Evolutionary conservation across 1,139 yeast species (phyloP).

Genomic region (Pichia terricola): DNA sequence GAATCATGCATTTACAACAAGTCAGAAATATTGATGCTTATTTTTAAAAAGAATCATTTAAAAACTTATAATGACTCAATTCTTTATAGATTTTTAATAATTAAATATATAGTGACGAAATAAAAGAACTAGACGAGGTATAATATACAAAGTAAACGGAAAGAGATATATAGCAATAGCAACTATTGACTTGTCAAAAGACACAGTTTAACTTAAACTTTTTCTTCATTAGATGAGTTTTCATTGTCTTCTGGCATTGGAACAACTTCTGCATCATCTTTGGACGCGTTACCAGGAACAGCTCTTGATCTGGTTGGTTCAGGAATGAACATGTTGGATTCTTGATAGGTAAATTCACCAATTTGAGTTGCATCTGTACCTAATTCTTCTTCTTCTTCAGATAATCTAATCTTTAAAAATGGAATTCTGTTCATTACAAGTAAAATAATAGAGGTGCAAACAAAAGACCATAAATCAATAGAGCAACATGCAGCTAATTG

Average conservation of each 20-base stretch:
- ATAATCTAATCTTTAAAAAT: slow-evolving; percentile 69
- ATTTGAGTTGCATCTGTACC: slow-evolving; percentile 88
- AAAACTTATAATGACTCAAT: too few relatives aligned
- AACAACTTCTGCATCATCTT: slow-evolving; percentile 21
- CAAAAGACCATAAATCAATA: slow-evolving; percentile 73
- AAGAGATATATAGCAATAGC: too few relatives aligned
- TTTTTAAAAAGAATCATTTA: too few relatives aligned
- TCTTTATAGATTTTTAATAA: too few relatives aligned
- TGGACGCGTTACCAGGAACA: slow-evolving; percentile 7
- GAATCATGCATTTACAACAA: too few relatives aligned
- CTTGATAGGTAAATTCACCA: slow-evolving; percentile 69
- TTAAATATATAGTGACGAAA: too few relatives aligned
- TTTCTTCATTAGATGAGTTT: slow-evolving; percentile 11
- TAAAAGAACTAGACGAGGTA: too few relatives aligned
- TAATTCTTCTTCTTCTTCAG: slow-evolving; percentile 79
- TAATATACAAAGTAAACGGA: too few relatives aligned
- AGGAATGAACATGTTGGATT: slow-evolving; percentile 55
- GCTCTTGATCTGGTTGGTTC: slow-evolving; percentile 59
- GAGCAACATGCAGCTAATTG: slow-evolving; percentile 82
- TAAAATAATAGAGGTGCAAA: slow-evolving; percentile 62
- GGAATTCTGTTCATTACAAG: slow-evolving; percentile 73
- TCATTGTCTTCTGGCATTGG: slow-evolving; percentile 18
- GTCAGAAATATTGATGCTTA: too few relatives aligned
- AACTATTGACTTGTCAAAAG: too few relatives aligned
- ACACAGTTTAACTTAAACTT: neutral